These are phyloP conservation scores for Phaeotremella skinneri DNA, from an alignment of 768 basidiomycete genomes.

Conservation along the genomic window DNA sequence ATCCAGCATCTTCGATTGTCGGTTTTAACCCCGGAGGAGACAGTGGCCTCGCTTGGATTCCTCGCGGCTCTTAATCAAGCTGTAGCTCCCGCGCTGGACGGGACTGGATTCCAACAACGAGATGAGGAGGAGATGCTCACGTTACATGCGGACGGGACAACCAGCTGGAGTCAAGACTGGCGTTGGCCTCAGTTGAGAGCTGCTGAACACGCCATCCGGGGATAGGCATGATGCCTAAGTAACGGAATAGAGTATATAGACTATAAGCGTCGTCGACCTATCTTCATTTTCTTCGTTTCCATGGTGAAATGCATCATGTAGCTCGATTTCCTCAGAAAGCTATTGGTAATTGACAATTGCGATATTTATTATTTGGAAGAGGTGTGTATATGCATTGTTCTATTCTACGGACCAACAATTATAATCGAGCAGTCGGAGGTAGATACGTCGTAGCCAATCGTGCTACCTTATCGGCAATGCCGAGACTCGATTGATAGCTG, in stretches of 20 bases:
- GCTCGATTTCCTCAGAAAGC: no score
- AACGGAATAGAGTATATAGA: no score
- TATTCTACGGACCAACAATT: no score
- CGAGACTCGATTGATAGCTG: constrained; percentile 48
- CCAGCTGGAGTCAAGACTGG: constrained; percentile 61
- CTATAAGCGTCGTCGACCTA: no score
- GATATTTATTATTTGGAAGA: no score
- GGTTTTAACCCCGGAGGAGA: constrained; percentile 56
- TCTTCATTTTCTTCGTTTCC: no score
- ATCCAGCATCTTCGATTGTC: constrained; percentile 65
- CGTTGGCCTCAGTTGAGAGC: constrained; percentile 54
- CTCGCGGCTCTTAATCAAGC: constrained; percentile 58
- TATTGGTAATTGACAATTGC: no score
- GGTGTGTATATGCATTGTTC: no score
- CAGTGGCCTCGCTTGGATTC: constrained; percentile 60
- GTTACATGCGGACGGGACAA: constrained; percentile 58
- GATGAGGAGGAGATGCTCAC: constrained; percentile 56
- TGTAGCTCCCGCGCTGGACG: constrained; percentile 53
- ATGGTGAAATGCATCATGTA: no score
- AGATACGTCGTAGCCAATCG: constrained; percentile 17
- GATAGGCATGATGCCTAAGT: no score
- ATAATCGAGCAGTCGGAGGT: not conserved
- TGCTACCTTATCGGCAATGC: constrained; percentile 44
- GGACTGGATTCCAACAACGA: constrained; percentile 38
- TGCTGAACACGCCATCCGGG: constrained; percentile 25